A percentile compares a stretch with the other conserved stretches of the same genome.
These are phyloP conservation scores for Datura wrightii DNA, from an alignment of 257 asterid genomes.

Conservation along the genomic window DNA sequence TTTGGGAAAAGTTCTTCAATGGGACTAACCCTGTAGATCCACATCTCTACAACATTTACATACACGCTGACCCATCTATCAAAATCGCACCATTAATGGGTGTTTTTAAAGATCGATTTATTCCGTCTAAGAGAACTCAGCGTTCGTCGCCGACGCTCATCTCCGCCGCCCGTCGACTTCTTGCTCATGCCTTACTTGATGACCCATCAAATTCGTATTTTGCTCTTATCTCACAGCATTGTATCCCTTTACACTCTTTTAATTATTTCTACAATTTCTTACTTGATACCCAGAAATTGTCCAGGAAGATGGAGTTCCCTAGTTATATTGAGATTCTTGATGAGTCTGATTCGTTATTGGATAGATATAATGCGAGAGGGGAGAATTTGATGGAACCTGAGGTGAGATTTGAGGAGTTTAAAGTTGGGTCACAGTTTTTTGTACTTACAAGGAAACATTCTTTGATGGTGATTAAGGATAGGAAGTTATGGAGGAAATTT, in stretches of 20 bases:
- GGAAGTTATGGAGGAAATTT: slow-evolving; percentile 84
- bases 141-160: slow-evolving; percentile 83
- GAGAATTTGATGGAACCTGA: slow-evolving; percentile 75
- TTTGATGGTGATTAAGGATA: slow-evolving; percentile 76
- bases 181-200: slow-evolving; percentile 71
- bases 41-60: slow-evolving; percentile 71
- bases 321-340: slow-evolving; percentile 70
- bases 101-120: slow-evolving; percentile 55
- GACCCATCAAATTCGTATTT: slow-evolving; percentile 69
- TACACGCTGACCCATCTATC: slow-evolving; percentile 76
- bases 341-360: slow-evolving; percentile 51
- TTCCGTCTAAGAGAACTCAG: slow-evolving; percentile 76
- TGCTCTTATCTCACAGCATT: slow-evolving; percentile 65
- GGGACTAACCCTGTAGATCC: slow-evolving; percentile 35
- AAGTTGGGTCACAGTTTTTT: slow-evolving; percentile 85
- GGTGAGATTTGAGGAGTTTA: slow-evolving; percentile 66
- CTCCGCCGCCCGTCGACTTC: slow-evolving; percentile 71
- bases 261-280: slow-evolving; percentile 59
- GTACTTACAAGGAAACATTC: slow-evolving; percentile 70
- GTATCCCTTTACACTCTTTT: slow-evolving; percentile 72
- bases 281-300: slow-evolving; percentile 61
- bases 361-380: slow-evolving; percentile 81
- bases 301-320: slow-evolving; percentile 52
- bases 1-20: slow-evolving; percentile 77
- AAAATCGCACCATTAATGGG: slow-evolving; percentile 51